A percentile compares a stretch with the other conserved stretches of the same genome.
Evolutionary conservation across 2,329 filamentous ascomycete species (phyloP).

Genomic region (Fusarium sp.): DNA sequence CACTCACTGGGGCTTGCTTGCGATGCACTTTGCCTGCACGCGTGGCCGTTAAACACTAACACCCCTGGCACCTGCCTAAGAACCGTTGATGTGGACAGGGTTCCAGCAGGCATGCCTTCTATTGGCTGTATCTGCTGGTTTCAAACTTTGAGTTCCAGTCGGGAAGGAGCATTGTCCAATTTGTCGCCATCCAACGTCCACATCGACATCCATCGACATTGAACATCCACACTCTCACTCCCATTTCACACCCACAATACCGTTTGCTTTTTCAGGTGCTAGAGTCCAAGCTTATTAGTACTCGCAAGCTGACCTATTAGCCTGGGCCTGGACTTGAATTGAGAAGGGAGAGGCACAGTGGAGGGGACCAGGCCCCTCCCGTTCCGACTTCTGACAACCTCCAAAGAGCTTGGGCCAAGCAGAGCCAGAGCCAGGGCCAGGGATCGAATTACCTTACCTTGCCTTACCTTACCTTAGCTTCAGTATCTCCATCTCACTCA

Average conservation of each 20-base stretch:
- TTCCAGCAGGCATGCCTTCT: conserved; percentile 12
- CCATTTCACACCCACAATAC: conserved; percentile 2
- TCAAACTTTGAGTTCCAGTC: conserved; percentile 44
- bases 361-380: conserved; percentile 28
- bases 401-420: conserved; percentile 34
- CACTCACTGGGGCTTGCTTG: conserved; percentile 28
- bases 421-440: conserved; percentile 17
- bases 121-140: conserved; percentile 38
- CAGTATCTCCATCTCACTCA: conserved; percentile 23
- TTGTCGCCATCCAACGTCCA: conserved; percentile 33
- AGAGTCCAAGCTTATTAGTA: background rate
- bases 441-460: conserved; percentile 19
- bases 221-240: conserved; percentile 10
- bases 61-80: conserved; percentile 35
- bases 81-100: conserved; percentile 42
- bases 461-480: conserved; percentile 20
- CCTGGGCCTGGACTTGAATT: too few relatives aligned
- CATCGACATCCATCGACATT: conserved; percentile 24
- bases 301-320: conserved; percentile 8
- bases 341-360: background rate
- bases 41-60: conserved; percentile 35
- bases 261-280: conserved; percentile 1
- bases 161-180: conserved; percentile 43
- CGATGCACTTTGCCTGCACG: conserved; percentile 27
- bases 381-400: conserved; percentile 44